Conservation (phyloP, 2,329 filamentous ascomycete species). For the Colletotrichum aenigma region DNA sequence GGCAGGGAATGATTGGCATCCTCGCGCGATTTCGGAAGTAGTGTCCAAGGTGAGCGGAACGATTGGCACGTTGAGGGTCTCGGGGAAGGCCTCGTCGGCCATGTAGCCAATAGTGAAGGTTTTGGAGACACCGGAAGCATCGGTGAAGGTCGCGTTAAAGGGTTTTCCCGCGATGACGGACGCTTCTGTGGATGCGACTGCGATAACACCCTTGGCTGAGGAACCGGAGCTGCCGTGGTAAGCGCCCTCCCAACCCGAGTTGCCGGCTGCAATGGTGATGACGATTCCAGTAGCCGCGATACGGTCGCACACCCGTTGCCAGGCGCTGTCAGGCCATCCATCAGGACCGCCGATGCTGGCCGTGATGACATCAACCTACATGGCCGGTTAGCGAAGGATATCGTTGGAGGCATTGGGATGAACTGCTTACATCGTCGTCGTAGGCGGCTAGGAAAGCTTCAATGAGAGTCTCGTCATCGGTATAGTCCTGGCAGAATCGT, state of each 20-base stretch:
- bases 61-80: constrained; percentile 26
- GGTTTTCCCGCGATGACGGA: not conserved
- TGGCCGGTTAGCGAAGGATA: not conserved
- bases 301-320: constrained; percentile 34
- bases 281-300: constrained; percentile 45
- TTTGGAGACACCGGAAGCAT: not conserved
- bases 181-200: constrained; percentile 45
- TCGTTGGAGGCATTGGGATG: too few relatives aligned
- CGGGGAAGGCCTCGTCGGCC: not conserved
- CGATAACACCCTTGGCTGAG: constrained; percentile 44
- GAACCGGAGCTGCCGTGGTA: constrained; percentile 44
- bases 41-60: constrained; percentile 26
- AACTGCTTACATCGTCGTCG: constrained; percentile 1
- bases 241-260: constrained; percentile 44
- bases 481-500: not conserved
- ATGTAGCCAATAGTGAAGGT: constrained; percentile 1
- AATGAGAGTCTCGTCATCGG: constrained; percentile 16
- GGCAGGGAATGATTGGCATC: constrained; percentile 40
- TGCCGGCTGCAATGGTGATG: constrained; percentile 47
- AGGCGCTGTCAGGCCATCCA: constrained; percentile 25
- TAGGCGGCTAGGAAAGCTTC: constrained; percentile 13
- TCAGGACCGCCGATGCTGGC: constrained; percentile 22
- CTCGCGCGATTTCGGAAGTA: not conserved
- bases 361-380: constrained; percentile 27
- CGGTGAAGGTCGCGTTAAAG: not conserved